Base-by-base conservation (phyloP, 2,329 filamentous ascomycete species). In the Colletotrichum gigasporum region DNA sequence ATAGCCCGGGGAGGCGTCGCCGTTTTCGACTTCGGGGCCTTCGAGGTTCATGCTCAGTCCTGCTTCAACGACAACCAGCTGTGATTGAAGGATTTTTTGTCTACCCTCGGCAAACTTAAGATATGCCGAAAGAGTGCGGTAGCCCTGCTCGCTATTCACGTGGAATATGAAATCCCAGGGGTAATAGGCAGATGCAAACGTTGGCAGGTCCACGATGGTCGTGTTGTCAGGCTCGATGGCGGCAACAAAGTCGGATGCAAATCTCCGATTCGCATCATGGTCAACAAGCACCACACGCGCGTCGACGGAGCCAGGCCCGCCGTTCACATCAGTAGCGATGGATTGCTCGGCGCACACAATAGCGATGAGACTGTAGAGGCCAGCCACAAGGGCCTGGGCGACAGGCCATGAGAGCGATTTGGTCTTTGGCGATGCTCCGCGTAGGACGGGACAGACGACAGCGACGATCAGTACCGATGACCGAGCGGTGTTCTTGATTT, bases 361-460 rank as follows among this genome's bases (percentile, higher is more conserved):
- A 32, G 90, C 90, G 59, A 96, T 81, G 51, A 97, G 84, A 71
- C 89, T 89, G 82, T 98, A 98, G 22, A 96, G 74, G 24, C 87
- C 86, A 3, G 91, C 91, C 20, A 97, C 79, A 5, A 95, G 82
- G n/a, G 85, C 82, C 76, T 97, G 93, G 0, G 89, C 85, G n/a
- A 84, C 78, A 32, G 83, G 73, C 85, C 94, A 97, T 16, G 86
- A 80, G 45, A 86, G 79, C 22, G 84, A 80, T 69, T 85, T 83
- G 45, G 85, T 81, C 28, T 78, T 64, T 20, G 79, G 77, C 22
- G 81, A 79, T 30, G 78, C 78, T 18, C 85, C 83, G 47, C 82
- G 78, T 11, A 94, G 82, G 53, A 90, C 81, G 2, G 90, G 87
- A 48, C 86, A 85, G 2, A 86, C 84, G 35, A 96, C 75, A 2